phyloP scores from a whole-genome alignment of 163 green algal species.

The Scenedesmus sp. region DNA sequence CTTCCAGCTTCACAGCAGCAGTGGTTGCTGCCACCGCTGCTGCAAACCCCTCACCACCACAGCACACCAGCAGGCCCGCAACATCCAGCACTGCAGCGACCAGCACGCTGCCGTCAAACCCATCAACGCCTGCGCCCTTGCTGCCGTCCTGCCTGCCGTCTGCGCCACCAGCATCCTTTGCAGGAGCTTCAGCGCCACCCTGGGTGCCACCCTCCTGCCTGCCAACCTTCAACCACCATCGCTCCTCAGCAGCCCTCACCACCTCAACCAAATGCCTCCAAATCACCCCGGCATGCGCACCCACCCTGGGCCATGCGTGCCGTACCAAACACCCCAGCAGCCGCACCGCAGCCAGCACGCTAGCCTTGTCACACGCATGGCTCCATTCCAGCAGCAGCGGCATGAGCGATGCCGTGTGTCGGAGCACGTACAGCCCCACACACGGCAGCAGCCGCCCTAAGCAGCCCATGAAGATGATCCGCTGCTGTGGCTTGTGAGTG shows the following conservation, averaged over 20 bases:
- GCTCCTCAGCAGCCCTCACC: neutral
- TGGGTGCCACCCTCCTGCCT: neutral
- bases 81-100: neutral
- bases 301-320: conserved; percentile 12
- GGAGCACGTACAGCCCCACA: conserved; percentile 12
- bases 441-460: conserved; percentile 9
- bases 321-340: neutral
- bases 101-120: neutral
- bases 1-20: neutral
- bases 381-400: conserved; percentile 48
- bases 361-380: neutral
- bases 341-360: neutral
- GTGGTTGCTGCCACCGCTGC: conserved; percentile 2
- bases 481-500: conserved; percentile 47
- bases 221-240: neutral
- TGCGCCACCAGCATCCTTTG: neutral
- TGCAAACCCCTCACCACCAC: neutral
- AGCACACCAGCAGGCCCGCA: neutral
- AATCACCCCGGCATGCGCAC: neutral
- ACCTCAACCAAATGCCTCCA: conserved; percentile 41
- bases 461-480: conserved; percentile 56
- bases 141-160: neutral
- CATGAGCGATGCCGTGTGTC: neutral
- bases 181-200: neutral
- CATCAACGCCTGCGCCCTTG: neutral